Base-by-base conservation (phyloP, 345 rosid species). In the Eucalyptus victrix region DNA sequence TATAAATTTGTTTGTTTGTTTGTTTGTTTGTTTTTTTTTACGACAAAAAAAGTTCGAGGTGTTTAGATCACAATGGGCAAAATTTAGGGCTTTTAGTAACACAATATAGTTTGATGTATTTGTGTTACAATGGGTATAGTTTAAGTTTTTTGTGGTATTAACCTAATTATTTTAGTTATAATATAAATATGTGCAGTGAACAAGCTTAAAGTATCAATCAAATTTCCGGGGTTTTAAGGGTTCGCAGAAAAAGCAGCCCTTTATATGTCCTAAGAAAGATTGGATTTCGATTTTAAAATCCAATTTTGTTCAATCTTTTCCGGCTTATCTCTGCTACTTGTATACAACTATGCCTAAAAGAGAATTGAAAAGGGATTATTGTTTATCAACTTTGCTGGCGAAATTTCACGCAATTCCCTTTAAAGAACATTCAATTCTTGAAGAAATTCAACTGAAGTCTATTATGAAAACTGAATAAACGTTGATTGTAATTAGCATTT, bases 21-120 rank as follows among this genome's bases (percentile, higher is more conserved):
- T n/a, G n/a, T n/a, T n/a, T n/a, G n/a, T n/a, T n/a, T n/a, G n/a
- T 4, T 56, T 0, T 56, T 56, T 56, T 9, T 54, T 4, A 0
- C 4, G 0, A 56, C 24, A 56, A 56, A 24, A 56, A 24, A 56
- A 23, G 13, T 24, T 56, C 2, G 2, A 26, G 62, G 6, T 56
- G 5, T 26, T 56, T 56, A 9, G 6, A 3, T 56, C 30, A 5
- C 30, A 24, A 24, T 24, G 3, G 30, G 62, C 6, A 56, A 53
- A 56, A 26, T 56, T 10, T 56, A 0, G 6, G 30, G 62, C 13
- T 56, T 24, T 56, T 0, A 56, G 0, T 56, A 26, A 56, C 62
- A 56, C 13, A 24, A 56, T 2, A 56, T 56, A 56, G 30, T 56
- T 56, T 2, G 14, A 26, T 24, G 30, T 56, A 56, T 56, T 24